A percentile compares a stretch with the other conserved stretches of the same genome.
phyloP scores from a whole-genome alignment of 495 filamentous ascomycete species.

The Massariosphaeria phaeospora region DNA sequence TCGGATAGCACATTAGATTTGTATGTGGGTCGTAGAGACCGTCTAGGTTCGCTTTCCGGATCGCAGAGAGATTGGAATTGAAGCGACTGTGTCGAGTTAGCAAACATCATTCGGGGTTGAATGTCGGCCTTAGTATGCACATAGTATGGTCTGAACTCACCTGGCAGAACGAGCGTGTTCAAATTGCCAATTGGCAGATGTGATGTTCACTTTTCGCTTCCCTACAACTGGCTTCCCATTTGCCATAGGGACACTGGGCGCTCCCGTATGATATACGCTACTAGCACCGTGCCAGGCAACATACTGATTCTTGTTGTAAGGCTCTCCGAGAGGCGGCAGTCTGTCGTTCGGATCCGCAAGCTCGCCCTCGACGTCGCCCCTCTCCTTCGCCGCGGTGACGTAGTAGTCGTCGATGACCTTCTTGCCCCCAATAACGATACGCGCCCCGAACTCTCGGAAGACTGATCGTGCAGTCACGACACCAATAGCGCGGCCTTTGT shows the following conservation, averaged over 20 bases:
- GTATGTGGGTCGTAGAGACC: constrained; percentile 93
- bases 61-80: constrained; percentile 62
- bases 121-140: neutral
- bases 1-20: constrained; percentile 80
- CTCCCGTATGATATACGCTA: constrained; percentile 82
- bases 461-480: constrained; percentile 95
- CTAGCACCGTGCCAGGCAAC: constrained; percentile 98
- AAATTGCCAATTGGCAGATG: constrained; percentile 93
- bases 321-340: constrained; percentile 62
- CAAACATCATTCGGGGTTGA: neutral
- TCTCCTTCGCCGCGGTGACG: constrained; percentile 66
- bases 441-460: constrained; percentile 91
- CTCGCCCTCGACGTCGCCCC: constrained; percentile 84
- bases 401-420: constrained; percentile 88
- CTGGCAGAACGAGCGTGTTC: constrained; percentile 88
- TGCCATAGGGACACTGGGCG: constrained; percentile 68
- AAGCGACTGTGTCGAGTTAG: constrained; percentile 59
- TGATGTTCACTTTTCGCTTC: constrained; percentile 82
- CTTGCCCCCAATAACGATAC: constrained; percentile 86
- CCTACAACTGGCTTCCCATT: constrained; percentile 69
- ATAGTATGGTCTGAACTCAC: constrained; percentile 48
- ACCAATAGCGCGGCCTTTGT: constrained; percentile 96
- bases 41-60: constrained; percentile 61
- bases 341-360: constrained; percentile 80
- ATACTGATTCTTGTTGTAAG: constrained; percentile 92